Base-by-base conservation (phyloP, 176 grass and related monocot genomes). In the Triticum monococcum region DNA sequence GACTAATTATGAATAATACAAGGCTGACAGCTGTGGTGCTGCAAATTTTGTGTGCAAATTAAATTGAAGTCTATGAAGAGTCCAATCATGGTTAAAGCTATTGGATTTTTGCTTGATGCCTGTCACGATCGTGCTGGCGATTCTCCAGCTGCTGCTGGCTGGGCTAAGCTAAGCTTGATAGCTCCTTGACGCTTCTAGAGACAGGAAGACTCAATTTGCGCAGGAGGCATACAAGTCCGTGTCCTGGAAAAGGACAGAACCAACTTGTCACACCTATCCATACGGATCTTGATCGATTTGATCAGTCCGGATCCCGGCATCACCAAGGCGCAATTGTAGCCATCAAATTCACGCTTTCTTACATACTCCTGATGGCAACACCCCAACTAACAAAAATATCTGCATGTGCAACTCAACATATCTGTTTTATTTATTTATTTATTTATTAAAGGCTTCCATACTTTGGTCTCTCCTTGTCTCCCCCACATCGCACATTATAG, bases 111-210 rank as follows among this genome's bases (percentile, higher is more conserved):
- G 35, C 74, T 8, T 84, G 35, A 48, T 5, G 9, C n/a, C n/a
- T 82, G 89, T 90, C 89, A 7, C 59, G 7, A 8, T 80, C 81
- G 69, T 91, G 81, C 68, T 41, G 85, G 75, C 56, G 64, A 45
- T 87, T 91, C 48, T 76, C 89, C 76, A 81, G 63, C 77, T 91
- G 69, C 25, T 8, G 56, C n/a, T 83, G 23, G 2, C 45, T 36
- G 45, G 72, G 72, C 23, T 31, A 74, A 60, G 61, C 60, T 68
- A 56, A 85, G 33, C 45, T 86, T 83, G 56, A 78, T 86, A 52
- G 66, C 75, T 50, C 66, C 33, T 48, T 41, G 22, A n/a, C 71
- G 31, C 59, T 43, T 16, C 22, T 73, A 68, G 40, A 12, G 69
- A 81, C 69, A 75, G 65, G 65, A 31, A 68, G 40, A 43, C 59